Conservation (phyloP, 2,329 filamentous ascomycete genomes). For the Catunica adiposa region DNA sequence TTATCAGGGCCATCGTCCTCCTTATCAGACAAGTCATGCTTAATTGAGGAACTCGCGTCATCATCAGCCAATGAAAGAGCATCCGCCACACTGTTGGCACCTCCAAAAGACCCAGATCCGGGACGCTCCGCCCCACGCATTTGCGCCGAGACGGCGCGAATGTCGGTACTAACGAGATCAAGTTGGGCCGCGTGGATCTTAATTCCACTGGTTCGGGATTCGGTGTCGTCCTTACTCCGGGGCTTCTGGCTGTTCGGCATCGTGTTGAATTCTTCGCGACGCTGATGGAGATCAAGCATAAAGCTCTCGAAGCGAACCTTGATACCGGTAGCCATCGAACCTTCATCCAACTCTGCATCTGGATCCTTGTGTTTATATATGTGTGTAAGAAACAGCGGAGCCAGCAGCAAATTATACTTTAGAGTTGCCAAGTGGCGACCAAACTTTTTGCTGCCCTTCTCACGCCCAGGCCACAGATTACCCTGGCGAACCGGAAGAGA, state of each 20-base stretch:
- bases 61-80: conserved; percentile 4
- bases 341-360: conserved; percentile 60
- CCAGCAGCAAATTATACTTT: conserved; percentile 88
- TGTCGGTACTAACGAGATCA: conserved; percentile 78
- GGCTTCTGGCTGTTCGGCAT: conserved; percentile 60
- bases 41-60: conserved; percentile 6
- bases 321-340: conserved; percentile 83
- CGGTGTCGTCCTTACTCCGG: conserved; percentile 18
- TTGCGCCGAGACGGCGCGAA: conserved; percentile 81
- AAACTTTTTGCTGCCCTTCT: conserved; percentile 98
- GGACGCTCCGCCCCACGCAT: conserved; percentile 55
- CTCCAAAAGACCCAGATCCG: background rate
- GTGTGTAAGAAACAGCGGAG: conserved; percentile 85
- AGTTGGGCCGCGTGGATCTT: conserved; percentile 90
- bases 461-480: conserved; percentile 72
- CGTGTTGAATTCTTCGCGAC: conserved; percentile 79
- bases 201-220: conserved; percentile 77
- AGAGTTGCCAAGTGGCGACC: conserved; percentile 93
- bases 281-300: conserved; percentile 89
- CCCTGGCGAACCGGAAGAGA: conserved; percentile 89
- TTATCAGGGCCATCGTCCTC: conserved; percentile 50
- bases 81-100: conserved; percentile 1
- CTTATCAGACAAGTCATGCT: conserved; percentile 20
- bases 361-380: conserved; percentile 97
- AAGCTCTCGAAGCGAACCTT: conserved; percentile 94